Conservation (phyloP, 179 eudicot genomes). For the Sideroxylon spinosum region DNA sequence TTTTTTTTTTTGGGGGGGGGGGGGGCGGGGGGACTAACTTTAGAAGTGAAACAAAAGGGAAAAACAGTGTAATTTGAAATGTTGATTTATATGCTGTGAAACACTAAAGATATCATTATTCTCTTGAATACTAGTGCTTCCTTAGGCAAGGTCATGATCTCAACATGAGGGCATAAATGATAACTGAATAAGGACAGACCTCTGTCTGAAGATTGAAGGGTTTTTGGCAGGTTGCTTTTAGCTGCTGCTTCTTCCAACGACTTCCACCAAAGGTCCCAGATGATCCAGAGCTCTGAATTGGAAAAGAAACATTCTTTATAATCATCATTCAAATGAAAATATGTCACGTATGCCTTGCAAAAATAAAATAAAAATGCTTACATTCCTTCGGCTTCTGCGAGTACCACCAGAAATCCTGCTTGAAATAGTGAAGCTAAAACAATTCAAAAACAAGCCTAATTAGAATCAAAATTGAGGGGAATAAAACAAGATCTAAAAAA, state of each 20-base stretch:
- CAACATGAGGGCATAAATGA: neutral
- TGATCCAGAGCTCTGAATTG: slow-evolving; percentile 54
- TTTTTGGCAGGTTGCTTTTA: slow-evolving; percentile 52
- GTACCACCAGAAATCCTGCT: slow-evolving; percentile 58
- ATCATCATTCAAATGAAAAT: neutral
- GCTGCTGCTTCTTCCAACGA: slow-evolving; percentile 64
- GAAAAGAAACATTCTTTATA: slow-evolving; percentile 10
- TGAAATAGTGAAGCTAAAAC: slow-evolving; percentile 36
- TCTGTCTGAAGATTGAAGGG: slow-evolving; percentile 89
- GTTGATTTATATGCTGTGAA: neutral
- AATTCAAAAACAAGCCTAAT: slow-evolving; percentile 6
- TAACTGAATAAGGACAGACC: slow-evolving; percentile 30
- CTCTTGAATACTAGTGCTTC: neutral
- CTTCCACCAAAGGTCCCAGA: slow-evolving; percentile 52
- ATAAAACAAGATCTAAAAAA: neutral
- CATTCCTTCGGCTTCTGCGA: slow-evolving; percentile 63
- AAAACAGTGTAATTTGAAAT: neutral
- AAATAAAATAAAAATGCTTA: slow-evolving; percentile 28
- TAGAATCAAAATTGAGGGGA: slow-evolving; percentile 8
- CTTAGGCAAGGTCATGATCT: slow-evolving; percentile 4
- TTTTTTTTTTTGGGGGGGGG: no score
- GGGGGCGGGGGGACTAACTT: no score
- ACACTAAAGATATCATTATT: neutral
- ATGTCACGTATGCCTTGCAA: neutral
- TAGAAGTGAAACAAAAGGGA: no score